Evolutionary conservation across 2,329 filamentous ascomycete species (phyloP).

Genomic region (Penicillium sp.): DNA sequence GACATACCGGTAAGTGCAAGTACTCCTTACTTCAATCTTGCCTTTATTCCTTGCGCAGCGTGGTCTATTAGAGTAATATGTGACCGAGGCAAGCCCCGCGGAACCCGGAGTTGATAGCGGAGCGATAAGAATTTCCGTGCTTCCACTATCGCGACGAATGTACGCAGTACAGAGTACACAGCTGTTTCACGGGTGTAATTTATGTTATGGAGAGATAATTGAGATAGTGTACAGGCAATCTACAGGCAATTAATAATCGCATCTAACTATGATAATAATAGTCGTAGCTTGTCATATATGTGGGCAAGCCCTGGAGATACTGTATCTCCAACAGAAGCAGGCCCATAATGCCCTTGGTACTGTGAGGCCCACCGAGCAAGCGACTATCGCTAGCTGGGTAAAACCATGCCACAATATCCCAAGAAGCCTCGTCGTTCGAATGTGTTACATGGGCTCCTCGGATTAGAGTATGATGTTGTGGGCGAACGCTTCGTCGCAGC

Average conservation of each 20-base stretch:
- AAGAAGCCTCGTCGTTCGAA: not conserved
- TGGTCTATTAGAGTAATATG: not conserved
- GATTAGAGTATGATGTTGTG: not conserved
- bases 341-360: not conserved
- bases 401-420: not conserved
- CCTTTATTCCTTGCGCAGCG: not conserved
- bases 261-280: not conserved
- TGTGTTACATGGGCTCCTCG: not conserved
- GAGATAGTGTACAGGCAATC: not conserved
- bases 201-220: not conserved
- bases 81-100: not conserved
- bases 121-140: conserved; percentile 7
- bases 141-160: not conserved
- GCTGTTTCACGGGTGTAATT: not conserved
- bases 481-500: not conserved
- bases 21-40: not conserved
- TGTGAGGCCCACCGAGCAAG: not conserved
- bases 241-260: not conserved
- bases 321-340: not conserved
- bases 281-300: not conserved
- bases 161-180: not conserved
- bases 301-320: not conserved
- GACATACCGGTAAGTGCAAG: not conserved
- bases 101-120: conserved; percentile 2
- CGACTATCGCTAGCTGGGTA: not conserved